Base-by-base conservation (phyloP, 176 grass and related monocot genomes). In the Oryza officinalis region DNA sequence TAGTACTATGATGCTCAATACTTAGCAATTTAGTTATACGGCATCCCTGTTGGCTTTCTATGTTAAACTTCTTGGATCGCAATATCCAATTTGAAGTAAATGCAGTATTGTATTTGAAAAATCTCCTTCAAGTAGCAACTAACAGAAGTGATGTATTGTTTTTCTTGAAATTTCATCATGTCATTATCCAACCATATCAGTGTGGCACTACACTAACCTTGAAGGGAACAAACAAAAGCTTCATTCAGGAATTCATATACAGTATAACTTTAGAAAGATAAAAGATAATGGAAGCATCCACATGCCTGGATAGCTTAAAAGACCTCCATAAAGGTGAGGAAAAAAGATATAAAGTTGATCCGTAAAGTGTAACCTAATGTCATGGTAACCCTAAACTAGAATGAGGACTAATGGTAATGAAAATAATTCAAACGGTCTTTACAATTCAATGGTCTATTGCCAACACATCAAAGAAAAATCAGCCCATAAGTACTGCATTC, bases 291-390 rank as follows among this genome's bases (percentile, higher is more conserved):
- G 54, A 32, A 83, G 23, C 25, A 54, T 18, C 67, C 1, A 6
- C 61, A 75, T 47, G 27, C 13, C n/a, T 45, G 32, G 22, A 80
- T 43, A 10, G 33, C 49, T 27, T 69, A 72, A 84, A 83, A 83
- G 4, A 44, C 14, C 41, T 38, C 44, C 22, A 67, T 14, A 10
- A 87, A 69, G 22, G 49, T 81, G 69, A 50, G 5, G 5, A 15
- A 75, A 8, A 76, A 49, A 71, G 3, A 13, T 35, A 64, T 25
- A 35, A 27, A 59, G 8, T 71, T 71, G 37, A 72, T 57, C 17
- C 4, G 3, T 37, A 8, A 0, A 26, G 14, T 63, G 59, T 54
- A 41, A 82, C 50, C 32, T 71, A 77, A 47, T 38, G 37, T 7
- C 37, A 38, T 77, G 30, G 35, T 63, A 52, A 47, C 46, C 11